Conservation (phyloP, 1,284 basidiomycete genomes). For the Caloboletus inedulis region DNA sequence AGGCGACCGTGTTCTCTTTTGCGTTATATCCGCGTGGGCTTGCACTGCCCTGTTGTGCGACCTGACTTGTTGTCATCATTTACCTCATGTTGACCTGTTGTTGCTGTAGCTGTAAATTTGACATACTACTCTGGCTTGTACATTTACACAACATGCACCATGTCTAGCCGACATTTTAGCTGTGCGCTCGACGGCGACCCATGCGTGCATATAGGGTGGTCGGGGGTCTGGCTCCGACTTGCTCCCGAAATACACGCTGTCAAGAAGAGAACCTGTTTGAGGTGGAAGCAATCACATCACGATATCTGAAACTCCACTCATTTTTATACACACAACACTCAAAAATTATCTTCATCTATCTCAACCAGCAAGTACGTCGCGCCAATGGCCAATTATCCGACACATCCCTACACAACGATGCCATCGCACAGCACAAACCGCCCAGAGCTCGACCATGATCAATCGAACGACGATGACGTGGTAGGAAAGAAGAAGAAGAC, state of each 20-base stretch:
- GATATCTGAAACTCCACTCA: constrained; percentile 24
- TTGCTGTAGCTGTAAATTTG: not conserved
- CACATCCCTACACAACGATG: constrained; percentile 30
- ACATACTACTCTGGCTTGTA: constrained; percentile 1
- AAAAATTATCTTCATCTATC: constrained; percentile 13
- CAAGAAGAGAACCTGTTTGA: constrained; percentile 23
- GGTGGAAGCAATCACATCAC: constrained; percentile 20
- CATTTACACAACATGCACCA: constrained; percentile 11
- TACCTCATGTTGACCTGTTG: not conserved
- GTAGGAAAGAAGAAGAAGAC: constrained; percentile 53
- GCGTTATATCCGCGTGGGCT: not conserved
- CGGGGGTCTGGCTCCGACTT: constrained; percentile 23
- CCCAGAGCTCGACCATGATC: constrained; percentile 27
- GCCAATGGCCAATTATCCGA: constrained; percentile 29
- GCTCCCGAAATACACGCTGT: constrained; percentile 23
- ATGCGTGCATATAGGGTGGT: constrained; percentile 20
- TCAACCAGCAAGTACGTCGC: constrained; percentile 7
- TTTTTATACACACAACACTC: constrained; percentile 20
- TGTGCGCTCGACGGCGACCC: not conserved
- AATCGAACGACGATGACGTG: constrained; percentile 28
- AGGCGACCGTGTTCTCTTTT: not conserved
- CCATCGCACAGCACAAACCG: constrained; percentile 16
- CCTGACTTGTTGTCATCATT: not conserved
- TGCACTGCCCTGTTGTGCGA: not conserved
- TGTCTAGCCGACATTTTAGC: constrained; percentile 5